Base-by-base conservation (phyloP, 2,329 filamentous ascomycete genomes). In the Stagonosporopsis cucurbitacearum region DNA sequence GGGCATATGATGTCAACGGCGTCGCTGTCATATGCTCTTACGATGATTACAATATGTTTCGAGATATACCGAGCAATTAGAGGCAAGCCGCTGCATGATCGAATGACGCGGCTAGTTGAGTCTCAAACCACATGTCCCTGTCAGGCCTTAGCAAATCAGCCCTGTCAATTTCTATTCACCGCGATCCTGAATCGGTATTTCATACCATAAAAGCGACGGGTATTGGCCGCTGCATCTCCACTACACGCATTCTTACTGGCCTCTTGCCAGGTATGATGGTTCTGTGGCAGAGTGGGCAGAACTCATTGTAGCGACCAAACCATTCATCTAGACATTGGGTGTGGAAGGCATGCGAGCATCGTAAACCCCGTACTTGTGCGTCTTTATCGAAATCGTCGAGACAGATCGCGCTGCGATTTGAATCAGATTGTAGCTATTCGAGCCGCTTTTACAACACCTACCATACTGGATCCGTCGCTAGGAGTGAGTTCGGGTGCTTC, bases 301-400 rank as follows among this genome's bases (percentile, higher is more conserved):
- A 74, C 30, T 76, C 73, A 49, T 77, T 75, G 47, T 62, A 74
- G 23, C 71, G 60, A 23, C 60, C 63, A 49, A 71, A 77, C 74
- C 74, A 77, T 39, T 74, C 70, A 56, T 76, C 74, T 15, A 77
- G 59, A 26, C 74, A 77, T 6, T 62, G 56, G 39, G 72, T 64
- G 43, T 77, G 74, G 55, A 75, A 77, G 12, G 73, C 71, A 50
- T 77, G 74, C 17, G 63, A 63, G 54, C 74, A 77, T 17, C 59
- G 62, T 4, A 77, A 66, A 0, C 68, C 73, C 2, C 74, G 69
- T 39, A 77, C 65, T 23, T 72, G 69, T 25, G 73, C 66, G 17
- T 66, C 63, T 17, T 72, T 63, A 19, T 63, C 61, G 48, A 77
- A 73, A 9, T 67, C 64, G 5, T 76, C 74, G 6, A 77, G 66